phyloP scores from a whole-genome alignment of 2,329 filamentous ascomycete species.

The Tricladium varicosporioides region DNA sequence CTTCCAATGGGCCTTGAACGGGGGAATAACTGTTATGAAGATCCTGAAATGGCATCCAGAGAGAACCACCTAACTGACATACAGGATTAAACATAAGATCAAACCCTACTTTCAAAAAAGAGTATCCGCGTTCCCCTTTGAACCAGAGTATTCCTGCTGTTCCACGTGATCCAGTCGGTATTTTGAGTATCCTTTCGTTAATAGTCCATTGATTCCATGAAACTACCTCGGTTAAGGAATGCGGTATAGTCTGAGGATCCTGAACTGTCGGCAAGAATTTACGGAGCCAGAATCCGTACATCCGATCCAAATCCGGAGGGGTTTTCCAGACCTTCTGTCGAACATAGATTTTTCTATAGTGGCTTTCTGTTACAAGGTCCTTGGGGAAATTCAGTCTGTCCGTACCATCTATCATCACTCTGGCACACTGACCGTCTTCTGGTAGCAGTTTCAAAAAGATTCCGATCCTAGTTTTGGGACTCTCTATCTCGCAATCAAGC shows the following conservation, averaged over 20 bases:
- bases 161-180: conserved; percentile 10
- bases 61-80: too few relatives aligned
- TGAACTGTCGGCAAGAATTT: neutral
- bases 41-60: neutral
- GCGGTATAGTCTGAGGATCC: neutral
- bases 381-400: neutral
- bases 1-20: neutral
- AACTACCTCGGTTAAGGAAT: neutral
- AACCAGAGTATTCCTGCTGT: conserved; percentile 13
- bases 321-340: conserved; percentile 6
- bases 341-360: conserved; percentile 3
- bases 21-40: neutral
- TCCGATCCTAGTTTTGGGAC: conserved; percentile 5
- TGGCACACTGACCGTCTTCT: conserved; percentile 4
- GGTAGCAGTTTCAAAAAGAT: conserved; percentile 12
- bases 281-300: conserved; percentile 12
- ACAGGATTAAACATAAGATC: conserved; percentile 14
- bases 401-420: neutral
- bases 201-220: conserved; percentile 10
- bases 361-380: neutral
- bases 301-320: neutral
- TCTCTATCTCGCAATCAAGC: conserved; percentile 17
- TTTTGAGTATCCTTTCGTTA: conserved; percentile 10
- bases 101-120: conserved; percentile 13
- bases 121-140: neutral